Evolutionary conservation across 1,139 yeast species (phyloP), one percentile per base, ranked within the genome.

Genomic region (Hyphopichia wangnamkhiaoensis): DNA sequence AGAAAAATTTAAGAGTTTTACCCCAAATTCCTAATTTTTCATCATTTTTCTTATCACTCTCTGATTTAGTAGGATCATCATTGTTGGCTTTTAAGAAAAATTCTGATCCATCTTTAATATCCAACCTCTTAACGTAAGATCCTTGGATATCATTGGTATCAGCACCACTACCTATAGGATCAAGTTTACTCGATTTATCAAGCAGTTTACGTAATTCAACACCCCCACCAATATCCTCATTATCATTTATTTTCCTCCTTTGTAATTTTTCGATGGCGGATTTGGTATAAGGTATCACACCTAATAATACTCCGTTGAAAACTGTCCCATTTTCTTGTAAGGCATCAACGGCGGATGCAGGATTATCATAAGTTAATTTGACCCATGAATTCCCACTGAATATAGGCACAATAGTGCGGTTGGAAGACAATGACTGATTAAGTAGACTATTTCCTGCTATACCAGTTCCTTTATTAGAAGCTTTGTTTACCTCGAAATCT

Each of bases 351-450:
- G 97, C 96, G 10, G 91, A 76, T 3, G 82, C 70, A 3, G 87
- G 79, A 44, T 82, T 83, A 43, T 82, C 87, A 59, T 80, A 93
- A 0, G 97, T 90, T 38, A 93, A 61, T 55, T 89, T 87, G 18
- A 90, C 81, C 97, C 98, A 93, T 35, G 89, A 84, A 33, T 79
- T 77, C 1, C 97, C 98, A 10, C 93, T 77, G 58, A 82, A 85
- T 13, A 90, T 82, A 1, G 96, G 95, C 35, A 63, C 55, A n/a
- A 61, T 50, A 4, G 32, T 36, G 16, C 35, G 34, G 16, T 28
- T 26, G 6, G 20, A 16, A 14, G 34, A 39, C 6, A 46, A 47
- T 15, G 43, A 45, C 25, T 51, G 48, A 16, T 45, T 43, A 23
- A 50, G 37, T 17, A 47, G 42, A 26, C 26, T 21, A 5, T 20